Evolutionary conservation across 1,284 basidiomycete species (phyloP).

Genomic region (Tausonia pullulans): DNA sequence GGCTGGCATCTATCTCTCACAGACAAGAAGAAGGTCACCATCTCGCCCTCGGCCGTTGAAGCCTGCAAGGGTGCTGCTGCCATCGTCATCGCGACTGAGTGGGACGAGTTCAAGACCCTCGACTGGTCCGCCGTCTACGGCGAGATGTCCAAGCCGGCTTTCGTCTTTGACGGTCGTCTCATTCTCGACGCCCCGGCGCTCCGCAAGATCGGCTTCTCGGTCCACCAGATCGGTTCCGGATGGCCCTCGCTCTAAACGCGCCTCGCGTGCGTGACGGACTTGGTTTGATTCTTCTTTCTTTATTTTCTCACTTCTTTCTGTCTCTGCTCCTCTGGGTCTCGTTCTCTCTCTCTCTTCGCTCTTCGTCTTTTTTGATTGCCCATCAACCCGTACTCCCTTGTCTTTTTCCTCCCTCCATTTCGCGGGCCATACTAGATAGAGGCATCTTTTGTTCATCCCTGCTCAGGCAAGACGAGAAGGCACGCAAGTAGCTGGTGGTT

Average conservation of each 20-base stretch:
- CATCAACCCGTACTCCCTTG: no score
- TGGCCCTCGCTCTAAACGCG: constrained; percentile 2
- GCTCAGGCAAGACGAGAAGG: no score
- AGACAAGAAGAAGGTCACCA: constrained; percentile 67
- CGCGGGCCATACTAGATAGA: no score
- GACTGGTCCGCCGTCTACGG: constrained; percentile 80
- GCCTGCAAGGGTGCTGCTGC: constrained; percentile 68
- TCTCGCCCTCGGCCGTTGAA: constrained; percentile 64
- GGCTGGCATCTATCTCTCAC: not conserved
- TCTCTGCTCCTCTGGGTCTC: not conserved
- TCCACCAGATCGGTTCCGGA: constrained; percentile 27
- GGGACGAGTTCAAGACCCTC: constrained; percentile 69
- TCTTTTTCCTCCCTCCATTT: no score
- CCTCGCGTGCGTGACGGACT: not conserved
- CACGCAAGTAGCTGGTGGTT: no score
- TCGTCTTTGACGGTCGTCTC: constrained; percentile 81
- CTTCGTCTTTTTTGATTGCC: no score
- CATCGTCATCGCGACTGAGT: constrained; percentile 21
- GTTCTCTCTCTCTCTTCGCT: not conserved
- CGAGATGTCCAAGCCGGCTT: constrained; percentile 90
- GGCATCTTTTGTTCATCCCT: no score
- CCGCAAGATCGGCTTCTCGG: constrained; percentile 75
- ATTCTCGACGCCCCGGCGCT: constrained; percentile 65
- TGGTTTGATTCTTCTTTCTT: not conserved
- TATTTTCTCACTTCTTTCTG: not conserved